Percentiles rank a stretch among this genome's conserved stretches.
Evolutionary conservation across 2,329 filamentous ascomycete species (phyloP).

Genomic region (Biscogniauxia sp.): DNA sequence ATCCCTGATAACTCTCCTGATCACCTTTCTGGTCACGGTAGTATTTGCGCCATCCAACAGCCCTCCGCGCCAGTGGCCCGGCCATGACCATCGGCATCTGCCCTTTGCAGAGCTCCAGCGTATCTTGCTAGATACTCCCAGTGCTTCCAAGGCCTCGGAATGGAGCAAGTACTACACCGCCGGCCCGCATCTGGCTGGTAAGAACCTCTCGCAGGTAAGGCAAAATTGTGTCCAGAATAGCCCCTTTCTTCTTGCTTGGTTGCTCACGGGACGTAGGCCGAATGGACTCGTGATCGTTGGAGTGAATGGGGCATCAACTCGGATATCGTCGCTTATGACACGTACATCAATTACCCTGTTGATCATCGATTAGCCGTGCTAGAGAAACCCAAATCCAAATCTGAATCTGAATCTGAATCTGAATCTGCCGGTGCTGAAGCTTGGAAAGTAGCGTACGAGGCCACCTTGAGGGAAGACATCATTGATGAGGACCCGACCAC

Average conservation of each 20-base stretch:
- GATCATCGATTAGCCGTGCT: conserved; percentile 68
- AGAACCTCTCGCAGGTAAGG: conserved; percentile 68
- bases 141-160: conserved; percentile 56
- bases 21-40: conserved; percentile 44
- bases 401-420: conserved; percentile 31
- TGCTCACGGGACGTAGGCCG: conserved; percentile 42
- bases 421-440: conserved; percentile 30
- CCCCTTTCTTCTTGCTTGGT: background rate
- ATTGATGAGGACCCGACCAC: conserved; percentile 81
- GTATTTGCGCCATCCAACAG: conserved; percentile 26
- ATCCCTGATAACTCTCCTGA: conserved; percentile 49
- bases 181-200: conserved; percentile 72
- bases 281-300: conserved; percentile 75
- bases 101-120: conserved; percentile 51
- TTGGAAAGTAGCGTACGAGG: conserved; percentile 72
- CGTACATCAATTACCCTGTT: conserved; percentile 75
- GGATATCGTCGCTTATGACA: conserved; percentile 67
- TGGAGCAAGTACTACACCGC: conserved; percentile 79
- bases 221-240: background rate
- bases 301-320: conserved; percentile 66
- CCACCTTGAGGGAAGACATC: conserved; percentile 79
- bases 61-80: conserved; percentile 21
- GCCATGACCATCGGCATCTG: conserved; percentile 35
- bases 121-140: conserved; percentile 59
- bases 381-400: conserved; percentile 41